Percentiles rank a stretch among this genome's conserved stretches.
phyloP scores from a whole-genome alignment of 768 basidiomycete species.

The Rhodocollybia butyracea region DNA sequence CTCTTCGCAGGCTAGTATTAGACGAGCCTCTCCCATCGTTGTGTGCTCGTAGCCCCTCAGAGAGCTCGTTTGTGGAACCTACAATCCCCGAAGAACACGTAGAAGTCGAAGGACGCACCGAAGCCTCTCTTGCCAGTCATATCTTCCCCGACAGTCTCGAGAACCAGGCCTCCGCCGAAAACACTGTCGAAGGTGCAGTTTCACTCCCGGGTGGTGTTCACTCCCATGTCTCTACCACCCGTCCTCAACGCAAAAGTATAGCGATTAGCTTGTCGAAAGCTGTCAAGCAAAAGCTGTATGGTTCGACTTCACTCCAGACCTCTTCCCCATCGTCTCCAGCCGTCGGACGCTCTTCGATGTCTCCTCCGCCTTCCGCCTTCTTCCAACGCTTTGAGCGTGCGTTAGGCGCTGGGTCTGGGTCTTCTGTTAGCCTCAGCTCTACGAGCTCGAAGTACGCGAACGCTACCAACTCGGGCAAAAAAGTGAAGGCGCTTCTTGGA shows the following conservation, averaged over 20 bases:
- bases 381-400: neutral
- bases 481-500: slow-evolving; percentile 1
- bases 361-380: slow-evolving; percentile 3
- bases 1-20: neutral
- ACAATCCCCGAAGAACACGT: neutral
- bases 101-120: neutral
- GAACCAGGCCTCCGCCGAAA: neutral
- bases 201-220: neutral
- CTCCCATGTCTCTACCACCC: neutral
- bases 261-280: neutral
- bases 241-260: neutral
- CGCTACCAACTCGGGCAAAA: neutral
- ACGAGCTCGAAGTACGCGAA: neutral
- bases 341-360: neutral
- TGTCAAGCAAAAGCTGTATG: neutral
- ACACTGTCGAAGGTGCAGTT: neutral
- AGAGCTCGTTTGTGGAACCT: neutral
- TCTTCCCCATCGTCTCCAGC: neutral
- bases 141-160: neutral
- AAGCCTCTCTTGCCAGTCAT: neutral
- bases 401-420: neutral
- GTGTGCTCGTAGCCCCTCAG: neutral
- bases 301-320: neutral
- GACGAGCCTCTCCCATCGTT: neutral
- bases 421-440: neutral